Percentiles rank a stretch among this genome's conserved stretches.
These are phyloP conservation scores for Rhodotorula sp. DNA, from an alignment of 1,284 basidiomycete genomes.

Conservation along the genomic window DNA sequence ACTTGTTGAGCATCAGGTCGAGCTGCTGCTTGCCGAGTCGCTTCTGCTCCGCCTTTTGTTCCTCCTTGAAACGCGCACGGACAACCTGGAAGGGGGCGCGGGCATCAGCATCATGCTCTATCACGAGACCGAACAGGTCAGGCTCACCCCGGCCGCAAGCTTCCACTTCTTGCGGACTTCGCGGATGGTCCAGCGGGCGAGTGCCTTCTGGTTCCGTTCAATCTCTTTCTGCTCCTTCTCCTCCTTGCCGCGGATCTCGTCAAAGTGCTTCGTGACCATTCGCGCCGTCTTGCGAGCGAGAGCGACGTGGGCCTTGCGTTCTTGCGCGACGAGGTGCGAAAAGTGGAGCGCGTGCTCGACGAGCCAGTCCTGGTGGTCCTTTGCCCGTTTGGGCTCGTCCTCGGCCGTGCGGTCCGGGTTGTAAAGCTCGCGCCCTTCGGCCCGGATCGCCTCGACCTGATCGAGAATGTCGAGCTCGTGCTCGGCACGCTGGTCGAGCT, in stretches of 20 bases:
- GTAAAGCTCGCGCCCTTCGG: slow-evolving; percentile 34
- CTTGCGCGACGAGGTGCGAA: slow-evolving; percentile 49
- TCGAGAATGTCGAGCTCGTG: slow-evolving; percentile 54
- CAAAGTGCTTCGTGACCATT: slow-evolving; percentile 76
- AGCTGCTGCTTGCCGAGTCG: slow-evolving; percentile 76
- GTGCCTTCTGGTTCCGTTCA: slow-evolving; percentile 63
- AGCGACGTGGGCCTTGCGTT: slow-evolving; percentile 49
- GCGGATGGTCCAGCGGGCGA: slow-evolving; percentile 69
- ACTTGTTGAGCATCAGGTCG: slow-evolving; percentile 85
- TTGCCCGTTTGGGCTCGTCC: slow-evolving; percentile 23
- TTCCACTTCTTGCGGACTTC: slow-evolving; percentile 81
- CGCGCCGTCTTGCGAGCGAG: slow-evolving; percentile 59
- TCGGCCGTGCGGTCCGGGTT: slow-evolving; percentile 41
- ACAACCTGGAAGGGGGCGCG: slow-evolving; percentile 58
- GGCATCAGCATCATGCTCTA: neutral
- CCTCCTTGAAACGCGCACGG: slow-evolving; percentile 63
- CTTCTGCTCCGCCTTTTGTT: slow-evolving; percentile 63
- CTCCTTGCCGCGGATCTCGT: slow-evolving; percentile 60
- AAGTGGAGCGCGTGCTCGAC: slow-evolving; percentile 52
- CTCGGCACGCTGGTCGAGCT: slow-evolving; percentile 54
- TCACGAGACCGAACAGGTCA: neutral
- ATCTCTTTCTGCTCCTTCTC: slow-evolving; percentile 64
- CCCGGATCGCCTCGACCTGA: slow-evolving; percentile 42
- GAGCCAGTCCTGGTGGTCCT: slow-evolving; percentile 50
- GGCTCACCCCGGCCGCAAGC: slow-evolving; percentile 77